Conservation (phyloP, 164 flowering plant genomes). For the Nymphaea colorata region DNA sequence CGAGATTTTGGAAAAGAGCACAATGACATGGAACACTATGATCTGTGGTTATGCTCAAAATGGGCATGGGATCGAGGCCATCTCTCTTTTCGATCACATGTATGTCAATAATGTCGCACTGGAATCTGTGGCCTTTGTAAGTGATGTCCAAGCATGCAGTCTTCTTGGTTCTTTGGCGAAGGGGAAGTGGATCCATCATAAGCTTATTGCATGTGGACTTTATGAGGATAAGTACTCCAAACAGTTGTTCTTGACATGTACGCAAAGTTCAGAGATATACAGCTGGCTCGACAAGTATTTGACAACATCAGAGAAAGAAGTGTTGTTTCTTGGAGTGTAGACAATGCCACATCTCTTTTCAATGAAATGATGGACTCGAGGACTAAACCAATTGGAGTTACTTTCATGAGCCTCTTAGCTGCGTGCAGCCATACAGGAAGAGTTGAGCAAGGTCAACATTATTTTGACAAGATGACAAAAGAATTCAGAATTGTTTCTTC, state of each 20-base stretch:
- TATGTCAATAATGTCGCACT: slow-evolving; percentile 26
- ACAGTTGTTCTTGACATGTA: slow-evolving; percentile 75
- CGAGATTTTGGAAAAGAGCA: slow-evolving; percentile 17
- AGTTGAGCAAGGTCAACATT: slow-evolving; percentile 50
- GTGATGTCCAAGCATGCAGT: slow-evolving; percentile 69
- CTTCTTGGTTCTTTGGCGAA: slow-evolving; percentile 48
- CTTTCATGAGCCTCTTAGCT: slow-evolving; percentile 59
- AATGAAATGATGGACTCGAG: slow-evolving; percentile 47
- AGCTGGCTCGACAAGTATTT: slow-evolving; percentile 40
- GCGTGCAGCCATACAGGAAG: slow-evolving; percentile 72
- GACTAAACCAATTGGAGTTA: slow-evolving; percentile 49
- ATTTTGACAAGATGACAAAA: slow-evolving; percentile 37
- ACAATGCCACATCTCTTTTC: slow-evolving; percentile 36
- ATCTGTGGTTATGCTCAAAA: slow-evolving; percentile 55
- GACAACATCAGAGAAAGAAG: slow-evolving; percentile 34
- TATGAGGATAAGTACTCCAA: slow-evolving; percentile 26
- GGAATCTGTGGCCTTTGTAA: slow-evolving; percentile 46
- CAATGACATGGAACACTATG: slow-evolving; percentile 75
- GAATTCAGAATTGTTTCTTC: slow-evolving; percentile 40
- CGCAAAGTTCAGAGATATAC: slow-evolving; percentile 68
- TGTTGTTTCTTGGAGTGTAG: slow-evolving; percentile 62
- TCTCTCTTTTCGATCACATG: slow-evolving; percentile 54
- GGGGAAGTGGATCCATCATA: slow-evolving; percentile 78
- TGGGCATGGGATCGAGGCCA: slow-evolving; percentile 48
- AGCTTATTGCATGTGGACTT: slow-evolving; percentile 40